Conservation (phyloP, 140 eudicot genomes). For the Eryngium alpinum region DNA sequence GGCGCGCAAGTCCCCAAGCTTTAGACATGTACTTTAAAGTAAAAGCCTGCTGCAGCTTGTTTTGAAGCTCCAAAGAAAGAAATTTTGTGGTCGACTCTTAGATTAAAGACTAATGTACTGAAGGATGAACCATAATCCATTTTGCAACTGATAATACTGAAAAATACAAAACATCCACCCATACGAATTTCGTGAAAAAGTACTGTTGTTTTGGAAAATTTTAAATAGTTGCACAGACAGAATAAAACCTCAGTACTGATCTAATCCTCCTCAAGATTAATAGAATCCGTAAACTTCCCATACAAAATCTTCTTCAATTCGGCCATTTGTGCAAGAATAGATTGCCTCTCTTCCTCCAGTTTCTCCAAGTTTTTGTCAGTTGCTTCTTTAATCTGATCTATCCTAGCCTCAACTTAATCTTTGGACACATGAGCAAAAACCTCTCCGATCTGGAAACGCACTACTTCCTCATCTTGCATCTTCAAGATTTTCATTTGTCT, state of each 20-base stretch:
- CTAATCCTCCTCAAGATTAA: conserved; percentile 90
- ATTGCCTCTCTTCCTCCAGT: conserved; percentile 64
- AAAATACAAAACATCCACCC: neutral
- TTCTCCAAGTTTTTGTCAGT: conserved; percentile 66
- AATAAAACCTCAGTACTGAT: neutral
- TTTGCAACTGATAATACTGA: neutral
- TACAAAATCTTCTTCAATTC: conserved; percentile 80
- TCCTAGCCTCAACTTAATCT: conserved; percentile 83
- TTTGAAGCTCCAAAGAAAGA: no score
- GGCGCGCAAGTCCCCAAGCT: no score
- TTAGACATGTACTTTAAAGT: no score
- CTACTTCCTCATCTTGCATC: conserved; percentile 95
- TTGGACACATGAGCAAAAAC: conserved; percentile 82
- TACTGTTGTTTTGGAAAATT: neutral
- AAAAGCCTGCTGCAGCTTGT: no score
- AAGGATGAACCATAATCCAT: neutral
- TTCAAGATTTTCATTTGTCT: conserved; percentile 74
- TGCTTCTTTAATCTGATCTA: conserved; percentile 66
- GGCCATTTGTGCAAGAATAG: conserved; percentile 73
- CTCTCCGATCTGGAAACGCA: conserved; percentile 96
- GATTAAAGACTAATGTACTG: no score
- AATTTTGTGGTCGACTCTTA: no score
- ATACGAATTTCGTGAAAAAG: neutral
- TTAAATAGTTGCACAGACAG: no score
- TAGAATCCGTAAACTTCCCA: conserved; percentile 89